Percentiles rank a stretch among this genome's conserved stretches.
Conservation (phyloP, 2,329 filamentous ascomycete genomes). For the Talaromyces atroroseus region DNA sequence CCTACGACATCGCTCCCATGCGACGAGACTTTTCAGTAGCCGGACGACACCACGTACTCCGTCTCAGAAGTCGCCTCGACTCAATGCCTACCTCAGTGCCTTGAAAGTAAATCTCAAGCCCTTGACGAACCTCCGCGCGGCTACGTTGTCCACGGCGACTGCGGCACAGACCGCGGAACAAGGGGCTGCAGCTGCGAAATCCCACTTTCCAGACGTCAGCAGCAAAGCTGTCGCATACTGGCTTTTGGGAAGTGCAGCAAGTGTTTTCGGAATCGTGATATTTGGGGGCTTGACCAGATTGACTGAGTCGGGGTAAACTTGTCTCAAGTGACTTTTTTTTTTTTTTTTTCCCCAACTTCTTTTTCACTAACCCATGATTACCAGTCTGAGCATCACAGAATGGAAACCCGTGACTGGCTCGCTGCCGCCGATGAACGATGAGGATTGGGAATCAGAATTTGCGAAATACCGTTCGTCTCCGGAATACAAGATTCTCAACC, state of each 20-base stretch:
- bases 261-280: conserved; percentile 94
- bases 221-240: conserved; percentile 81
- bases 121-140: neutral
- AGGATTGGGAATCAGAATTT: conserved; percentile 90
- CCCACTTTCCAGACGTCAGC: conserved; percentile 54
- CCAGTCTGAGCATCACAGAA: conserved; percentile 93
- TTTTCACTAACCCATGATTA: conserved; percentile 1
- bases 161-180: conserved; percentile 19
- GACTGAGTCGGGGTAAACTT: conserved; percentile 85
- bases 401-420: conserved; percentile 96
- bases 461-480: conserved; percentile 86
- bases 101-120: conserved; percentile 17
- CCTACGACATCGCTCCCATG: conserved; percentile 27
- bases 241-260: conserved; percentile 83
- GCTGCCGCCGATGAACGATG: conserved; percentile 69
- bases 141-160: conserved; percentile 13
- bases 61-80: conserved; percentile 23
- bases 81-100: conserved; percentile 25
- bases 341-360: neutral
- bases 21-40: conserved; percentile 27
- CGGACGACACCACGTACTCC: conserved; percentile 23
- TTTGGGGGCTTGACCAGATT: conserved; percentile 89
- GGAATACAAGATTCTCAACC: conserved; percentile 87
- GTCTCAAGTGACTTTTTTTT: neutral
- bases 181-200: conserved; percentile 25